These are phyloP conservation scores for Penicillium sp. DNA, from an alignment of 2,329 filamentous ascomycete genomes.

Conservation along the genomic window DNA sequence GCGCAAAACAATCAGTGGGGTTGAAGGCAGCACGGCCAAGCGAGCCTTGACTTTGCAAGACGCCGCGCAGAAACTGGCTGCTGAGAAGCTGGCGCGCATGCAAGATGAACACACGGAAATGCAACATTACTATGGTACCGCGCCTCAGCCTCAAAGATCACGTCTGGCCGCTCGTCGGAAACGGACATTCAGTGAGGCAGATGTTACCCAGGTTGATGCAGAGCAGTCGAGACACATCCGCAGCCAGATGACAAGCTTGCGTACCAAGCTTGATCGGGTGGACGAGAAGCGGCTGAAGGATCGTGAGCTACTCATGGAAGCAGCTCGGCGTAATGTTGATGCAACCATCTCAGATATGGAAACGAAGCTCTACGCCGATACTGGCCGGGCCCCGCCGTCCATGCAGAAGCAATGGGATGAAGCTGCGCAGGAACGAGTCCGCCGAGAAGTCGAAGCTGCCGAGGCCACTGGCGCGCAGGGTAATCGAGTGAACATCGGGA, in stretches of 20 bases:
- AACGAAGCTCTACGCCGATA: constrained; percentile 68
- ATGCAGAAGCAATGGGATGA: constrained; percentile 72
- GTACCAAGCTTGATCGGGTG: constrained; percentile 52
- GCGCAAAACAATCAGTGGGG: constrained; percentile 29
- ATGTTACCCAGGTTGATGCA: constrained; percentile 56
- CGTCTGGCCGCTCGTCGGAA: constrained; percentile 53
- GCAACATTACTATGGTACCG: constrained; percentile 69
- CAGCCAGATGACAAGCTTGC: constrained; percentile 72
- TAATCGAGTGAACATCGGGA: constrained; percentile 62
- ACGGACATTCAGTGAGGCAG: constrained; percentile 62
- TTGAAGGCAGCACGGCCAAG: constrained; percentile 20
- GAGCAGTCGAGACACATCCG: constrained; percentile 66
- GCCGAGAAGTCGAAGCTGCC: constrained; percentile 58
- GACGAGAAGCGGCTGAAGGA: constrained; percentile 56
- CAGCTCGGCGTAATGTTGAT: constrained; percentile 80
- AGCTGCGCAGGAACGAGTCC: constrained; percentile 63
- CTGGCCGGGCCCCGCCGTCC: constrained; percentile 64
- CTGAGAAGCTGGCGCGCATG: constrained; percentile 74
- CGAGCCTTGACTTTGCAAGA: constrained; percentile 61
- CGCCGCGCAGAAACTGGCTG: constrained; percentile 76
- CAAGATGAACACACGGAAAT: constrained; percentile 64
- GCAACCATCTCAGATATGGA: constrained; percentile 74
- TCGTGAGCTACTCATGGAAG: constrained; percentile 66
- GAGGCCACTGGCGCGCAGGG: constrained; percentile 55
- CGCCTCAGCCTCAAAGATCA: constrained; percentile 42